Evolutionary conservation across 1,284 basidiomycete genomes (phyloP), one percentile per base, ranked within the genome.

Genomic region (Fistulinella cinereoalba): DNA sequence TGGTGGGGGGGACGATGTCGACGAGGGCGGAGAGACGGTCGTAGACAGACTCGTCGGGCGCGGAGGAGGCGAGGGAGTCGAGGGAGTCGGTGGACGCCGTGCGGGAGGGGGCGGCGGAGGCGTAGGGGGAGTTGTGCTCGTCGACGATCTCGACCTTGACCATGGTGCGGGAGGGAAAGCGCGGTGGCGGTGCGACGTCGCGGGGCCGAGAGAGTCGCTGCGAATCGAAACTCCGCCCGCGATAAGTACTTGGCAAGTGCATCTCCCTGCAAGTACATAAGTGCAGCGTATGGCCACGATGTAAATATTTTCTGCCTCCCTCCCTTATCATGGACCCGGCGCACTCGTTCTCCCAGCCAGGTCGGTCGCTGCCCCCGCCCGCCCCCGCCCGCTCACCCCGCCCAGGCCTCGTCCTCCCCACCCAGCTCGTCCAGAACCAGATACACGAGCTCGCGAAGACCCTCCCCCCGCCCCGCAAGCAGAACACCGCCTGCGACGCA

Each of bases 1-100:
- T 95, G 15, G 85, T 74, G 18, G 97, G 95, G 3, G 94, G 88
- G 9, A 99, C 83, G 62, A 99, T 97, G 76, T 99, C 96, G 56
- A 88, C 87, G 63, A 99, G 84, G 19, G 96, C 96, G 49, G 81
- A 77, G 61, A 99, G 60, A 50, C 96, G 90, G 71, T 98, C 92
- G 60, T 83, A 77, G 57, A 97, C 56, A n/a, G 93, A 81, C 72
- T 99, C 96, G 56, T 87, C 80, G 43, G 67, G 49, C 11, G 33
- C 71, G 51, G 82, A 80, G 37, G 71, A 87, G 34, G 80, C 78
- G 49, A 87, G 68, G 49, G 87, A 89, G n/a, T 82, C 82, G 52
- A 91, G 75, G 16, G 87, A 90, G 50, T 75, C 77, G 18, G 82
- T 75, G 13, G 86, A 88, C 45, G 74, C 77, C 0, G 82, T 79